phyloP scores from a whole-genome alignment of 106 monocot genomes.

The Dioscorea alata region DNA sequence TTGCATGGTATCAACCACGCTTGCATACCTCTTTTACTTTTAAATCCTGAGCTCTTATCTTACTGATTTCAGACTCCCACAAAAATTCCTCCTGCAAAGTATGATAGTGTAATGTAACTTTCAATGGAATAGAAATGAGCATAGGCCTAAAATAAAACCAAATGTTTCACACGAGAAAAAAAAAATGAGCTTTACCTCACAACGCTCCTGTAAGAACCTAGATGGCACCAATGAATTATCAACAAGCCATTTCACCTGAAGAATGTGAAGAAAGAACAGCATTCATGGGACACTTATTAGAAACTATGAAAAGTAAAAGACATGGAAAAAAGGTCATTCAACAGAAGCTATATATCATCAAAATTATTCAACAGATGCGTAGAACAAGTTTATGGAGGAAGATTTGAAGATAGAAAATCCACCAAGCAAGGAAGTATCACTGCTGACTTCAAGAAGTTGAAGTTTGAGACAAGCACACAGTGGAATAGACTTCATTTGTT shows the following conservation, averaged over 20 bases:
- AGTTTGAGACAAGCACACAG: no score
- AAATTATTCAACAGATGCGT: neutral
- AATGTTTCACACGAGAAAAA: neutral
- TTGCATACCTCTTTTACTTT: slow-evolving; percentile 83
- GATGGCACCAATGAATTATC: slow-evolving; percentile 60
- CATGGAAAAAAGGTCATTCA: neutral
- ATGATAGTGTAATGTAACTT: neutral
- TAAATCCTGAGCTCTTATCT: slow-evolving; percentile 82
- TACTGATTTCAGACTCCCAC: slow-evolving; percentile 82
- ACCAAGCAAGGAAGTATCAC: neutral
- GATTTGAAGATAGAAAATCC: neutral
- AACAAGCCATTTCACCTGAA: slow-evolving; percentile 79
- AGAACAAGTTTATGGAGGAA: neutral
- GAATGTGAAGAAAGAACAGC: neutral
- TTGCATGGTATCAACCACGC: no score
- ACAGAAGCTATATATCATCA: no score
- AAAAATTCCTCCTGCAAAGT: slow-evolving; percentile 84
- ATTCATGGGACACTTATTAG: neutral
- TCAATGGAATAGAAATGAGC: neutral
- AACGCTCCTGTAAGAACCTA: slow-evolving; percentile 91
- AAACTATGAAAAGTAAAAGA: neutral
- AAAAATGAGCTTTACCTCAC: slow-evolving; percentile 51
- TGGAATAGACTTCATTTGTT: no score
- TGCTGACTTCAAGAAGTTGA: neutral
- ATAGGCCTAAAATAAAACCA: neutral